Base-by-base conservation (phyloP, 140 eudicot genomes). In the Ambrosia hybrid region DNA sequence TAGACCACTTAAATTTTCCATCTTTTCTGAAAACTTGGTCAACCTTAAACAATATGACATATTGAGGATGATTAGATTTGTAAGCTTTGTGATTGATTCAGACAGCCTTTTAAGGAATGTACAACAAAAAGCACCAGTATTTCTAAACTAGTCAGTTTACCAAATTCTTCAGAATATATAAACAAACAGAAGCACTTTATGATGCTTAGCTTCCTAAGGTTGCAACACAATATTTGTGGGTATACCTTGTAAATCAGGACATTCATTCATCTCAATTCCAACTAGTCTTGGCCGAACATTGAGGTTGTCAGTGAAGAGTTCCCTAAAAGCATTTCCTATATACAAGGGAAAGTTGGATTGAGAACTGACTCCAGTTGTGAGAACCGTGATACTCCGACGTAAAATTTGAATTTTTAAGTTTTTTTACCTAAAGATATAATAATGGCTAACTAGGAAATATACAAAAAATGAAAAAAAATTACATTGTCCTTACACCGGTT, bases 241-340 rank as follows among this genome's bases (percentile, higher is more conserved):
- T 75, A 80, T 57, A 68, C 57, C 15, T 55, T 65, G 21, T 79
- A 68, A 51, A 72, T 85, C 48, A 63, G 0, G 79, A 41, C 87
- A 83, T 34, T 70, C 68, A 67, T 79, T 80, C 7, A 83, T 76
- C 82, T 83, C 87, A 34, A 83, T 62, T 56, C 79, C 78, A 21
- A 59, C 65, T 15, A 76, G 56, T 26, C 49, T 64, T 34, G 82
- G 87, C 66, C 80, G 76, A 9, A 79, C 57, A 12, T 51, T 26
- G 41, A 15, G 38, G 57, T 37, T 17, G 33, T 46, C 33, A 9
- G 4, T 57, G 2, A 0, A 0, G 4, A 41, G 46, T 3, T 0
- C 46, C 46, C 49, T 56, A 52, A 76, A 76, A 49, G 59, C 74
- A 12, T 81, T 68, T 10, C 74, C 74, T 2, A 76, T 66, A n/a